Evolutionary conservation across 441 rosid species (phyloP).

Genomic region (Capsella rubella): DNA sequence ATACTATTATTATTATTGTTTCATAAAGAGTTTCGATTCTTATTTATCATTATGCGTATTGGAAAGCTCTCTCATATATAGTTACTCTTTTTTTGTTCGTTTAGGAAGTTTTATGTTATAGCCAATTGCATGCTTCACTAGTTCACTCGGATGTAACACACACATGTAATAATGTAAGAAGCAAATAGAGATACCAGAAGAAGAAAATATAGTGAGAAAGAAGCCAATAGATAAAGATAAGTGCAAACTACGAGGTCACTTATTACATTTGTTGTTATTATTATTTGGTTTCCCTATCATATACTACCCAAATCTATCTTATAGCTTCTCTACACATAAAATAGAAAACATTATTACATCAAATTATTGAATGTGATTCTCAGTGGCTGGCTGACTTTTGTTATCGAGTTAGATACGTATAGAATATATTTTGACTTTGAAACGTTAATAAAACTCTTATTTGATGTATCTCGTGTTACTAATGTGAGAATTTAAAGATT

Average conservation of each 20-base stretch:
- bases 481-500: neutral
- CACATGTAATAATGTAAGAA: neutral
- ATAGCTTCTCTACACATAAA: neutral
- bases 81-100: too few relatives aligned
- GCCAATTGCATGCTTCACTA: too few relatives aligned
- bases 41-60: neutral
- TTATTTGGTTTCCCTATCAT: conserved; percentile 14
- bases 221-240: conserved; percentile 33
- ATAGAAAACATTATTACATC: too few relatives aligned
- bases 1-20: neutral
- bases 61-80: neutral
- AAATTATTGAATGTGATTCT: too few relatives aligned
- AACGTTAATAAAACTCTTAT: neutral
- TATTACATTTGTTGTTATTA: conserved; percentile 24
- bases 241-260: conserved; percentile 39
- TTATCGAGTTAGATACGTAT: neutral
- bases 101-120: too few relatives aligned
- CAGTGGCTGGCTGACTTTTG: neutral
- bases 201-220: conserved; percentile 39
- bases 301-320: conserved; percentile 22
- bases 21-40: too few relatives aligned
- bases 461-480: neutral
- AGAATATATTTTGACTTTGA: neutral
- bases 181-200: conserved; percentile 20
- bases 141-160: neutral